Percentiles rank a stretch among this genome's conserved stretches.
phyloP scores from a whole-genome alignment of 768 basidiomycete genomes.

The Boletus reticuloceps region DNA sequence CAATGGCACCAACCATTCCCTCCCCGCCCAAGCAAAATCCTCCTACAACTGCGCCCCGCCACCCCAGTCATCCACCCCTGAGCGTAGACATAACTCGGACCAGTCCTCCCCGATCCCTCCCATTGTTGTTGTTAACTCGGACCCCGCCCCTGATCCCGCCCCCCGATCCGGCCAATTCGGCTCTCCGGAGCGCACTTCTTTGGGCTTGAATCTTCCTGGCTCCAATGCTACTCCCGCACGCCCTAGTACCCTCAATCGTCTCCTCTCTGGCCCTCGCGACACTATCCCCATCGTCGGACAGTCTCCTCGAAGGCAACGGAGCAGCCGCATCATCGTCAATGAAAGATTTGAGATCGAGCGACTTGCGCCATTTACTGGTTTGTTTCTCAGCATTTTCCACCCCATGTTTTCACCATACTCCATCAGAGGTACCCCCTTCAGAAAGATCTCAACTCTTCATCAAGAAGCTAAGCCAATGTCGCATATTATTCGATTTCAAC shows the following conservation, averaged over 20 bases:
- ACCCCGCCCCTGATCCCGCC: constrained; percentile 48
- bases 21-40: constrained; percentile 37
- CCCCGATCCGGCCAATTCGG: constrained; percentile 42
- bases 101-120: constrained; percentile 63
- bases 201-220: constrained; percentile 45
- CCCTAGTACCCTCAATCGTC: constrained; percentile 65
- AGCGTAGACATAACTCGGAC: constrained; percentile 52
- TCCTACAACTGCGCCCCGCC: constrained; percentile 42
- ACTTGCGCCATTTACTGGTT: constrained; percentile 86
- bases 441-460: constrained; percentile 92
- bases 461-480: constrained; percentile 93
- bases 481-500: constrained; percentile 98
- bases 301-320: constrained; percentile 95
- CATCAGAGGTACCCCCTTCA: constrained; percentile 76
- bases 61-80: constrained; percentile 42
- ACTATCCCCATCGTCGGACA: constrained; percentile 96
- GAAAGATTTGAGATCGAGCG: constrained; percentile 97
- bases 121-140: constrained; percentile 84
- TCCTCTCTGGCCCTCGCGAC: constrained; percentile 86
- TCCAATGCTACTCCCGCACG: constrained; percentile 60
- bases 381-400: constrained; percentile 2
- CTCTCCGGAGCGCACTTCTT: constrained; percentile 47
- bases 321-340: constrained; percentile 92
- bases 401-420: neutral
- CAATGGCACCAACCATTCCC: constrained; percentile 38